A percentile compares a stretch with the other conserved stretches of the same genome.
Evolutionary conservation across 2,329 filamentous ascomycete genomes (phyloP).

Genomic region (Aspergillus pseudonomiae): DNA sequence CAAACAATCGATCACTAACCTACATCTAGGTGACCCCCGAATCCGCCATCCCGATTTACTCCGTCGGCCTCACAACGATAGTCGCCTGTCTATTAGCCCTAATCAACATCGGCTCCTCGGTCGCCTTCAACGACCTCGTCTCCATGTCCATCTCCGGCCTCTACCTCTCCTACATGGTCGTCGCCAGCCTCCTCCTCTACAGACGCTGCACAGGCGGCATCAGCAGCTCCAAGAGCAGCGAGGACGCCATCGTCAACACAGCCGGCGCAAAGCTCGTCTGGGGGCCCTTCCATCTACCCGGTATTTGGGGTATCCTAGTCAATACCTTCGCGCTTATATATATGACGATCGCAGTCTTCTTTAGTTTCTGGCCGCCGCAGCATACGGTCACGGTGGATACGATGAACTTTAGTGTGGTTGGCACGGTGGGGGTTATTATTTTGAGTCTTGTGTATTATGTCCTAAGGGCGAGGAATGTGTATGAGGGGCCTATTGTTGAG

Average conservation of each 20-base stretch:
- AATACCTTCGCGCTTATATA: slow-evolving; percentile 51
- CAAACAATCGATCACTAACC: slow-evolving; percentile 14
- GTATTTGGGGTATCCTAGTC: slow-evolving; percentile 44
- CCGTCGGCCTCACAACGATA: slow-evolving; percentile 29
- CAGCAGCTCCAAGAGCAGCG: slow-evolving; percentile 17
- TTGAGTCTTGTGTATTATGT: slow-evolving; percentile 47
- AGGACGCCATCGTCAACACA: slow-evolving; percentile 27
- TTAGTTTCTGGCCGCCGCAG: slow-evolving; percentile 52
- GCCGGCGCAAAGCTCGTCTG: slow-evolving; percentile 32
- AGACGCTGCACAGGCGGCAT: slow-evolving; percentile 29
- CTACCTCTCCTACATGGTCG: slow-evolving; percentile 34
- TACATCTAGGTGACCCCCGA: slow-evolving; percentile 22
- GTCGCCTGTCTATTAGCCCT: slow-evolving; percentile 33
- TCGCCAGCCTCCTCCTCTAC: slow-evolving; percentile 30
- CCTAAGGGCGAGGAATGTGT: slow-evolving; percentile 37
- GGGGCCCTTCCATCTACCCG: slow-evolving; percentile 33
- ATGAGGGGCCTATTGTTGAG: slow-evolving; percentile 35
- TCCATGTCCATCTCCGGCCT: slow-evolving; percentile 38
- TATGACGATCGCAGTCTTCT: slow-evolving; percentile 51
- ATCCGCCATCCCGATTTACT: slow-evolving; percentile 31
- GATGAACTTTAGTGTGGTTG: slow-evolving; percentile 53
- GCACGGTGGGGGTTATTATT: slow-evolving; percentile 45
- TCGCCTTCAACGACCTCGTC: slow-evolving; percentile 37
- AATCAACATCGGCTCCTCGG: slow-evolving; percentile 37
- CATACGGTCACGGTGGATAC: slow-evolving; percentile 40